Conservation (phyloP, 176 grass and related monocot genomes). For the Raddia distichophylla region DNA sequence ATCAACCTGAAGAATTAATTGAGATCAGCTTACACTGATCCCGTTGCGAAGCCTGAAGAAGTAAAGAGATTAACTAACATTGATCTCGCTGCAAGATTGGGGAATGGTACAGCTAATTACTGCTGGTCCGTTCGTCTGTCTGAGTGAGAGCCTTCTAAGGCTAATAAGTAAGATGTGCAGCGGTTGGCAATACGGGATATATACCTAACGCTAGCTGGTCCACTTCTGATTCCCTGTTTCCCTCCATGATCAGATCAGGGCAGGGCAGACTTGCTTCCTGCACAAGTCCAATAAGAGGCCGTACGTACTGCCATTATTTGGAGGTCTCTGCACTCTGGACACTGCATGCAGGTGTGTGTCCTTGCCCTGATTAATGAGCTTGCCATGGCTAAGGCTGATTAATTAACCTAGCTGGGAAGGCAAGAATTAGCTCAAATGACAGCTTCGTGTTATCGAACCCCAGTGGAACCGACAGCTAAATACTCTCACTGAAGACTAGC, state of each 20-base stretch:
- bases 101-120: not conserved
- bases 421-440: conserved; percentile 14
- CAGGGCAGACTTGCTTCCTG: conserved; percentile 8
- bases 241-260: too few species aligned
- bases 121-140: not conserved
- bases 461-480: not conserved
- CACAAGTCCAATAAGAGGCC: not conserved
- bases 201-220: not conserved
- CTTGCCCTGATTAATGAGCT: not conserved
- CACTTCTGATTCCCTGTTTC: not conserved
- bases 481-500: not conserved
- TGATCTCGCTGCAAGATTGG: not conserved
- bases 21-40: too few species aligned
- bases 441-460: not conserved
- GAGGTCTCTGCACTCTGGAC: not conserved
- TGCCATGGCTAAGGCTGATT: not conserved
- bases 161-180: conserved; percentile 2
- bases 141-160: not conserved
- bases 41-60: not conserved
- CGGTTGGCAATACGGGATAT: not conserved
- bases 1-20: not conserved
- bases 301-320: not conserved
- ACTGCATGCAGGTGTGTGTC: not conserved
- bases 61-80: too few species aligned
- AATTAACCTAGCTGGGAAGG: not conserved